Evolutionary conservation across 2,329 filamentous ascomycete species (phyloP).

Genomic region (Aureobasidium sp.): DNA sequence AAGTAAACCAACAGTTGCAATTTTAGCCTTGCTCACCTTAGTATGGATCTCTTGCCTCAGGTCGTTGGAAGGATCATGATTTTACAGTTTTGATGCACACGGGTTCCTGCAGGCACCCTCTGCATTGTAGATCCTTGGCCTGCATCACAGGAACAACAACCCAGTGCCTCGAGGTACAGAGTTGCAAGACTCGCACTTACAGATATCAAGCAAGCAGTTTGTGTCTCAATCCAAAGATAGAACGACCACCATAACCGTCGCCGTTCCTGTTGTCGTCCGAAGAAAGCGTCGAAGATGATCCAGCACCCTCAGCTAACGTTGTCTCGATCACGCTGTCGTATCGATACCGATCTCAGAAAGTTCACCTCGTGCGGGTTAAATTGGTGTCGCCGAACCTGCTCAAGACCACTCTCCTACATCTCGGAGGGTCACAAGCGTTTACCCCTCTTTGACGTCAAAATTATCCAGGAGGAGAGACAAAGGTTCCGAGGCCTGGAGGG

Average conservation of each 20-base stretch:
- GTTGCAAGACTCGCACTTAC: not conserved
- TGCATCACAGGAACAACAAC: not conserved
- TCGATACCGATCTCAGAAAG: not conserved
- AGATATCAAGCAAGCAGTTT: not conserved
- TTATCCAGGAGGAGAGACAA: not conserved
- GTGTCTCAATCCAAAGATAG: slow-evolving; percentile 4
- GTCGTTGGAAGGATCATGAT: not conserved
- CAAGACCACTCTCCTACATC: not conserved
- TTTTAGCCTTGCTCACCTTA: not conserved
- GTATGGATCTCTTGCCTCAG: not conserved
- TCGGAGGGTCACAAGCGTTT: not conserved
- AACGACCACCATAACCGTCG: not conserved
- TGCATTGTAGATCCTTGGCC: not conserved
- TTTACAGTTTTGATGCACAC: not conserved
- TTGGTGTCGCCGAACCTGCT: not conserved
- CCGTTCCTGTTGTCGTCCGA: not conserved
- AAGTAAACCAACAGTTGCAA: not conserved
- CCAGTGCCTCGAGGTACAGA: not conserved
- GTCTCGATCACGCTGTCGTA: not conserved
- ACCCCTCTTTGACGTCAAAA: not conserved
- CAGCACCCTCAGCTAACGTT: not conserved
- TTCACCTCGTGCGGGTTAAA: not conserved
- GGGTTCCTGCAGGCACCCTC: not conserved
- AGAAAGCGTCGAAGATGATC: not conserved
- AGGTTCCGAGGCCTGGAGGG: not conserved